Evolutionary conservation across 2,329 filamentous ascomycete genomes (phyloP), one percentile per base, ranked within the genome.

Genomic region (Epichloe sylvatica): DNA sequence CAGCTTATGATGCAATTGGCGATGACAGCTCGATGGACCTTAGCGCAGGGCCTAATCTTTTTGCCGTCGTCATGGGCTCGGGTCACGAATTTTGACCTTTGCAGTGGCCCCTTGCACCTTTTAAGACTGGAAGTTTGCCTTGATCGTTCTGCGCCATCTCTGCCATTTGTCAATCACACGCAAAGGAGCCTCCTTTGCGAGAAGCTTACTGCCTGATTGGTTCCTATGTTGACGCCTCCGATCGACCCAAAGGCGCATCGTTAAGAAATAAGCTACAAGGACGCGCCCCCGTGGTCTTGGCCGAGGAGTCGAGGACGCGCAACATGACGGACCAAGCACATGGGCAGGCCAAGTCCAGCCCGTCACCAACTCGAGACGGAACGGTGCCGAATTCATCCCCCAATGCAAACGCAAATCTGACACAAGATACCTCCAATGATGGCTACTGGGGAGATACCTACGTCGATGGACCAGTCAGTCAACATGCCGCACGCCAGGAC

Each of bases 361-460:
- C n/a, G 15, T 25, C 45, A 7, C 15, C 13, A 17, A 13, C 5
- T 30, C 45, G 17, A 6, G 33, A 42, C 30, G 17, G 19, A 21
- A 5, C 39, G 23, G 5, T 30, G 25, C 25, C 39, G 35, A 35
- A 19, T n/a, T 9, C 39, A 21, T 13, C 39, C 39, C 13, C 39
- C 17, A 36, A 41, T 17, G 37, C 49, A 25, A 44, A 47, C 33
- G 44, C 8, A 11, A 30, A 30, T 30, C 25, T 30, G 25, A 8
- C 25, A 30, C 25, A 30, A 30, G 25, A 50, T 33, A 43, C 35
- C 37, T 46, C 49, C 38, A 30, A 46, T 9, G 58, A 60, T 15
- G 58, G 58, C 17, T 56, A 57, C 43, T 60, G 58, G 58, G 58
- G 58, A 9, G 58, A 60, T 25, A 53, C 53, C 12, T 52, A 58